Evolutionary conservation across 495 filamentous ascomycete species (phyloP), one percentile per base, ranked within the genome.

Genomic region (Penicillium desertorum): DNA sequence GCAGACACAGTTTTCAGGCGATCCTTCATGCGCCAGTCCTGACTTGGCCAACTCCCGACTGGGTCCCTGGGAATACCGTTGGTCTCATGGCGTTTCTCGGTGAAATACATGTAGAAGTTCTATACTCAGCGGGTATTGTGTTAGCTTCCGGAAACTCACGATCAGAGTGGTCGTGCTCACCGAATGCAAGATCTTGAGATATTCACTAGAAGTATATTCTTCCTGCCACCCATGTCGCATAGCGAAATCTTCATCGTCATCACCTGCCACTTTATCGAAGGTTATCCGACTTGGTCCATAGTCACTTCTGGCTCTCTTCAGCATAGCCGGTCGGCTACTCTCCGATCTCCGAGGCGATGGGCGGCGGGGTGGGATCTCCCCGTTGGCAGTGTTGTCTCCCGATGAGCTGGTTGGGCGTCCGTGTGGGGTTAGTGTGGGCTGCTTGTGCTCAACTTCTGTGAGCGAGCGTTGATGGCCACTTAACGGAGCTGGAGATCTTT

Each of bases 11-110:
- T 99, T 76, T 99, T 99, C 56, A 97, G 76, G 5, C 94, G 85
- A 71, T 99, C 95, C 55, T 88, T 87, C 90, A 96, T 96, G 45
- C 93, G 87, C 94, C 94, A 99, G 62, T 98, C 93, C 66, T 92
- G 86, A 12, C 93, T 83, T 5, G 82, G 83, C 72, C 80, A 81
- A 53, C 74, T 78, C 47, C 76, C 77, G 17, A 74, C 75, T 17
- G 81, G 78, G 39, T 81, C 80, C 68, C 92, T 88, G 10, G 95
- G 91, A 54, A 94, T 89, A 17, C 94, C 95, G 36, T 92, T 91
- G n/a, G 91, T 94, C 69, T 98, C 94, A 69, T 98, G 94, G 25
- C 91, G 86, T 70, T 98, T 98, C 69, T 98, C 94, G 45, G 91
- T 96, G 69, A 88, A 99, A 72, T 98, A 99, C 92, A 97, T 96